Conservation (phyloP, 805 yeast genomes). For the Ogataea allantospora region DNA sequence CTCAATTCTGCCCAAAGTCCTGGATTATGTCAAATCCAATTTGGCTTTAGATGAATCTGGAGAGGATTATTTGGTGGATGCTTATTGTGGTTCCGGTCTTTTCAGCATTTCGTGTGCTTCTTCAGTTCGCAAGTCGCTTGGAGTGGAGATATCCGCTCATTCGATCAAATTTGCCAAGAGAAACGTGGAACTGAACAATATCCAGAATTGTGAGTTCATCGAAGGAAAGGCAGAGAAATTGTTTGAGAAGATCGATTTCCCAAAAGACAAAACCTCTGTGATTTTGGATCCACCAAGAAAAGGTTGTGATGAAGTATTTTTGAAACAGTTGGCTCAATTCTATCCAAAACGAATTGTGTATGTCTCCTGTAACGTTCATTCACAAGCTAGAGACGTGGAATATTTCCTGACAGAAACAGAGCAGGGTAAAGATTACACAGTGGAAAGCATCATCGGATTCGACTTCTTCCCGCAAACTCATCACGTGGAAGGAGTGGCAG, state of each 20-base stretch:
- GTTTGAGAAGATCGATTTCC: constrained; percentile 75
- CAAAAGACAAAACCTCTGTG: constrained; percentile 75
- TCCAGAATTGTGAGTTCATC: constrained; percentile 77
- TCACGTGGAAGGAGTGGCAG: constrained; percentile 56
- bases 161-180: constrained; percentile 82
- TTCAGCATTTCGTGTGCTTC: constrained; percentile 84
- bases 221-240: constrained; percentile 92
- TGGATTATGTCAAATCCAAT: constrained; percentile 75
- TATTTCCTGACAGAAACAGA: constrained; percentile 69
- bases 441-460: constrained; percentile 88
- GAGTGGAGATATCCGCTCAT: constrained; percentile 92
- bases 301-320: constrained; percentile 88
- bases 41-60: constrained; percentile 44
- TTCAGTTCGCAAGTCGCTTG: constrained; percentile 81
- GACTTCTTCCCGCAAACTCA: constrained; percentile 81
- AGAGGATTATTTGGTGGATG: constrained; percentile 34
- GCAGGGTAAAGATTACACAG: constrained; percentile 59
- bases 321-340: constrained; percentile 81
- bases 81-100: constrained; percentile 50
- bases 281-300: constrained; percentile 97
- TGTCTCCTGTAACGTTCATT: constrained; percentile 95
- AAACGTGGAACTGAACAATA: constrained; percentile 74
- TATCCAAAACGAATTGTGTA: constrained; percentile 87
- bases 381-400: constrained; percentile 92
- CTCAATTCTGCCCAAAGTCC: constrained; percentile 80